Base-by-base conservation (phyloP, 305 asterid species). In the Nicotiana rustica region DNA sequence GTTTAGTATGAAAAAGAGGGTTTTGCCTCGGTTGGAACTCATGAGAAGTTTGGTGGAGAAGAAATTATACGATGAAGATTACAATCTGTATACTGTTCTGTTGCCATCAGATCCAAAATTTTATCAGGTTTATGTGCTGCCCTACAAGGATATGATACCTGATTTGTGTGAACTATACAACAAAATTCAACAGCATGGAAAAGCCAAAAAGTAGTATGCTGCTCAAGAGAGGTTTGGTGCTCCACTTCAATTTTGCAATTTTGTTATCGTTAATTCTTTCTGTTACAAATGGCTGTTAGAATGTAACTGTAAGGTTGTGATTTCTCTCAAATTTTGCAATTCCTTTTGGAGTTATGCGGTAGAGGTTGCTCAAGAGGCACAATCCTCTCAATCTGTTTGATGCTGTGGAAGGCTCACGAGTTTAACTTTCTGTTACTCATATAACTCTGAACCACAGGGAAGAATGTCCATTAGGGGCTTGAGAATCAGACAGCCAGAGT, bases 1-100 rank as follows among this genome's bases (percentile, higher is more conserved):
- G 4, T 38, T 33, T 36, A 86, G 85, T 78, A 69, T 86, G 83
- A 60, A 81, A 59, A 67, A 67, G 52, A 55, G 83, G 47, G 83
- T 81, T 49, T 65, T 81, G 68, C 83, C 83, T 4, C 79, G 85
- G 70, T 70, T 77, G n/a, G 82, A 76, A 19, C 41, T 81, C 56
- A 49, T 81, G 55, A 67, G 44, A 15, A 62, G 71, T 64, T 68
- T 85, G 14, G 55, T 82, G 67, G 29, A 12, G 4, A 31, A 59
- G 64, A 78, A 44, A 18, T 36, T 7, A 8, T 64, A 6, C 0
- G 62, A 64, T 73, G 83, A 33, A 18, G 82, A 64, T 9, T 59
- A 56, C n/a, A 29, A 36, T 44, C 31, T 70, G 59, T 81, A 33
- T 18, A 12, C 60, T 61, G 9, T 82, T 55, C 9, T 81, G 56